Percentiles rank a stretch among this genome's conserved stretches.
Conservation (phyloP, 345 rosid species). For the Boechera stricta region DNA sequence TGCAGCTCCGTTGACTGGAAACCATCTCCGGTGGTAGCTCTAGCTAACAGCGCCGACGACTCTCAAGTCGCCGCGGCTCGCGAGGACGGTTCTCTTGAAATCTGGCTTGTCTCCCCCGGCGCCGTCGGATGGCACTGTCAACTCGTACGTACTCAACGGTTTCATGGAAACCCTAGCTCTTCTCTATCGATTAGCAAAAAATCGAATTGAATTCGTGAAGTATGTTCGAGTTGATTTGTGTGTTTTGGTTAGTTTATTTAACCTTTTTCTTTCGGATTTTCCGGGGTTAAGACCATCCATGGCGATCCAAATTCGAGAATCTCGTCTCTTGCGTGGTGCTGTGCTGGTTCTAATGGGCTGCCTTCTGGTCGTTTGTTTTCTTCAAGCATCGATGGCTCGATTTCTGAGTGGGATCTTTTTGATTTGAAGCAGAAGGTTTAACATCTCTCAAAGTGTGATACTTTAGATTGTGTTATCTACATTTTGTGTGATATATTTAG, state of each 20-base stretch:
- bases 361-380: slow-evolving; percentile 83
- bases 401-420: slow-evolving; percentile 89
- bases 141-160: slow-evolving; percentile 68
- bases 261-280: slow-evolving; percentile 28
- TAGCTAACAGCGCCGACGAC: slow-evolving; percentile 74
- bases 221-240: slow-evolving; percentile 47
- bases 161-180: not conserved
- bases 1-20: slow-evolving; percentile 86
- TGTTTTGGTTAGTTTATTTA: slow-evolving; percentile 16
- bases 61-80: slow-evolving; percentile 89
- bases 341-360: slow-evolving; percentile 54
- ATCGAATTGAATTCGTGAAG: slow-evolving; percentile 39
- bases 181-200: slow-evolving; percentile 27
- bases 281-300: slow-evolving; percentile 65
- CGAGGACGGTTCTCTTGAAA: slow-evolving; percentile 92
- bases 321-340: slow-evolving; percentile 86
- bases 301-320: slow-evolving; percentile 78
- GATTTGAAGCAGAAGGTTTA: slow-evolving; percentile 78
- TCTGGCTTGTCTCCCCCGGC: slow-evolving; percentile 97
- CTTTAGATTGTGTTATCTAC: not conserved
- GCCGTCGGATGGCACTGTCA: slow-evolving; percentile 98
- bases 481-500: not conserved
- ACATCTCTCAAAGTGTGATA: not conserved
- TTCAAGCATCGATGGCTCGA: slow-evolving; percentile 80
- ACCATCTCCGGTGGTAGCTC: slow-evolving; percentile 87